Evolutionary conservation across 192 early-diverging fungal species (phyloP).

Genomic region (Backusella australiensis): DNA sequence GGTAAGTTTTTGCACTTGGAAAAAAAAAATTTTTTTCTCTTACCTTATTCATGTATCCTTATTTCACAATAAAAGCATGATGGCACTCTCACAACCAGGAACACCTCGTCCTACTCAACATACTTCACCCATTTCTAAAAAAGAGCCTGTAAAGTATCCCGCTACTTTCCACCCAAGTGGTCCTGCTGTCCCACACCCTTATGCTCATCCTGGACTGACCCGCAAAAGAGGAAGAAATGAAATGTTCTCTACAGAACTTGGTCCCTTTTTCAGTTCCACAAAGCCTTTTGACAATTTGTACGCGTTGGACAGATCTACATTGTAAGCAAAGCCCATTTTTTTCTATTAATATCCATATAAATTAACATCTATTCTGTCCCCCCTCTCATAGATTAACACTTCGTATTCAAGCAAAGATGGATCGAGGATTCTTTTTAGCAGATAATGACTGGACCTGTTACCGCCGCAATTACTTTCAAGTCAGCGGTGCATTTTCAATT

Average conservation of each 20-base stretch:
- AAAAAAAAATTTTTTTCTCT: not conserved
- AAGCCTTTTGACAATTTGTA: constrained; percentile 61
- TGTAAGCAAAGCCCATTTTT: constrained; percentile 28
- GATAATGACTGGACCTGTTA: constrained; percentile 93
- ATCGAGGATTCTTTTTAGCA: constrained; percentile 91
- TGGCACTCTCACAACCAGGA: constrained; percentile 24
- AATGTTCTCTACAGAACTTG: constrained; percentile 47
- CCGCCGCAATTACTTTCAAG: constrained; percentile 91
- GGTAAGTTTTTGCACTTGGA: constrained; percentile 9
- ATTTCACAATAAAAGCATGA: constrained; percentile 22
- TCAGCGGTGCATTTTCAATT: constrained; percentile 61
- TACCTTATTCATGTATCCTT: not conserved
- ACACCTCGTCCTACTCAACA: constrained; percentile 22
- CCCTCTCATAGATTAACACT: constrained; percentile 12
- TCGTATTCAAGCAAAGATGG: constrained; percentile 75
- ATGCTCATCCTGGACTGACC: constrained; percentile 10
- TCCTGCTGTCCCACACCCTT: constrained; percentile 15
- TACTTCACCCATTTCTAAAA: constrained; percentile 11
- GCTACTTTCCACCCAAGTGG: not conserved
- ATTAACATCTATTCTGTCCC: constrained; percentile 6
- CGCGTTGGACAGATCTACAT: constrained; percentile 56
- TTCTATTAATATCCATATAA: not conserved
- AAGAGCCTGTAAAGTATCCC: not conserved
- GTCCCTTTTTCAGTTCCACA: constrained; percentile 71
- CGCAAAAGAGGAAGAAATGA: constrained; percentile 42